Conservation (phyloP, 225 moss, liverwort and hornwort genomes). For the Rhytidiadelphus loreus region DNA sequence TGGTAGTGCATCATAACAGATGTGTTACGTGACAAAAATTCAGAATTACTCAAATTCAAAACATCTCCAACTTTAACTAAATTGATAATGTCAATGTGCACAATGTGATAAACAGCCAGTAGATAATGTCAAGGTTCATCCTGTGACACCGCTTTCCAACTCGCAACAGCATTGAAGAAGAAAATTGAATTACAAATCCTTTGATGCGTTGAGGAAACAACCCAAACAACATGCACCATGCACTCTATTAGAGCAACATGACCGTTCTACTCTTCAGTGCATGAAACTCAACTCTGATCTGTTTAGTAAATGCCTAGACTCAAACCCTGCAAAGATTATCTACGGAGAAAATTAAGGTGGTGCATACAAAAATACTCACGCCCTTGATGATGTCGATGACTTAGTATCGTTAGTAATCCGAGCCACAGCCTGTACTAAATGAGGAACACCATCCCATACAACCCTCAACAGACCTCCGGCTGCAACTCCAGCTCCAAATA, state of each 20-base stretch:
- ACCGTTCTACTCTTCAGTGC: neutral
- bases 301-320: neutral
- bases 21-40: neutral
- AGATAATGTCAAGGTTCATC: neutral
- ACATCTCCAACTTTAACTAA: neutral
- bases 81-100: neutral
- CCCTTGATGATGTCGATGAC: slow-evolving; percentile 32
- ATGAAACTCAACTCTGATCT: neutral
- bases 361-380: neutral
- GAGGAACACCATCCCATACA: slow-evolving; percentile 57
- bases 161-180: neutral
- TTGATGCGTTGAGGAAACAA: neutral
- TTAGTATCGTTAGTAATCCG: slow-evolving; percentile 29
- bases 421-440: slow-evolving; percentile 42
- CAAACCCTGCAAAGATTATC: neutral
- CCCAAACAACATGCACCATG: neutral
- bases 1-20: neutral
- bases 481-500: slow-evolving; percentile 67
- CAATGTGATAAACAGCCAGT: neutral
- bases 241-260: neutral
- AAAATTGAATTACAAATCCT: neutral
- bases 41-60: neutral
- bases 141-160: neutral
- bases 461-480: slow-evolving; percentile 61
- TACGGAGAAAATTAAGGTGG: neutral